Evolutionary conservation across 768 basidiomycete genomes (phyloP), one percentile per base, ranked within the genome.

Genomic region (Dioszegia hungarica): DNA sequence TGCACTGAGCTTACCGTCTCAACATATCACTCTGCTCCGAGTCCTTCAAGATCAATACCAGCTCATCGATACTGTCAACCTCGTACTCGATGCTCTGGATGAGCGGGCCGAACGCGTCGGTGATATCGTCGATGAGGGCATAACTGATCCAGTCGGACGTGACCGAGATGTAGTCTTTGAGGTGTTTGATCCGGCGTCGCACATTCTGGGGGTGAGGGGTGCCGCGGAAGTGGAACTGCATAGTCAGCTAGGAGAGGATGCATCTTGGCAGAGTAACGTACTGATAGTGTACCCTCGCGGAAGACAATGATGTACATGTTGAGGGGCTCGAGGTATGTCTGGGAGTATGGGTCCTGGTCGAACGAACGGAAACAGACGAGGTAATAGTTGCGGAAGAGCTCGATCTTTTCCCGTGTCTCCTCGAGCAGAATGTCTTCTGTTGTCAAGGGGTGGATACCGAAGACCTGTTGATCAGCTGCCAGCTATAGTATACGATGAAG

Each of bases 271-370:
- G 47, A 11, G 29, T 0, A 14, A 81, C 86, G 68, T 68, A 95
- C 93, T 9, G 91, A 95, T 46, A 98, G 79, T 1, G 86, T 97
- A 17, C 95, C 95, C 75, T 98, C 95, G 22, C 94, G 83, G 79
- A 99, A 97, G 46, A 99, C 95, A 66, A 98, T 89, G 66, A 99
- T 94, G 78, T 99, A 99, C 94, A 97, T 98, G 78, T 99, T 99
- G 62, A 98, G 81, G 15, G 95, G 95, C 75, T 99, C 94, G 43
- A 99, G 85, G 75, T 98, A 86, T 1, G 92, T 98, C 17, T 93
- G 92, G 68, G 89, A 90, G 79, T 97, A 97, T 22, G 86, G 88
- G 76, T 98, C 95, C 79, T 99, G 95, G 77, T 99, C 95, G 79
- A 99, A 98, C 62, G 90, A 89, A 61, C 95, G 87, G 81, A 99